Evolutionary conservation across 2,329 filamentous ascomycete genomes (phyloP).

Genomic region (Tothia fuscella): DNA sequence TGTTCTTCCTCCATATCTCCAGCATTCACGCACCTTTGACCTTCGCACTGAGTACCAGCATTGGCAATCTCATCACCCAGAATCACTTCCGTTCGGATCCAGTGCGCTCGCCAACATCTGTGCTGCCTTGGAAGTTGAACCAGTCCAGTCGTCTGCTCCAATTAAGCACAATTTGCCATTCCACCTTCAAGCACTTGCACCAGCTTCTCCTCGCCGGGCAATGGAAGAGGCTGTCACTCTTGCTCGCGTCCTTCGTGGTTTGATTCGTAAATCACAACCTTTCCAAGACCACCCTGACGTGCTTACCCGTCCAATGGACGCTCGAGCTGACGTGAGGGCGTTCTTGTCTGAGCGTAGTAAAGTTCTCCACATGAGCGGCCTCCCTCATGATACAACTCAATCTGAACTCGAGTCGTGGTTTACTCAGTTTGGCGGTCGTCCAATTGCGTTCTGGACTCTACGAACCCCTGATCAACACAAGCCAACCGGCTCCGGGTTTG

Average conservation of each 20-base stretch:
- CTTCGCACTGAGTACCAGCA: slow-evolving; percentile 94
- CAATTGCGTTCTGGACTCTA: slow-evolving; percentile 98
- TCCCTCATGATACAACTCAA: slow-evolving; percentile 96
- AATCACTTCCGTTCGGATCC: slow-evolving; percentile 91
- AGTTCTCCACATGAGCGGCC: slow-evolving; percentile 92
- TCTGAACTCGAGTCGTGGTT: slow-evolving; percentile 99
- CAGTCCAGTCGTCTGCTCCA: slow-evolving; percentile 90
- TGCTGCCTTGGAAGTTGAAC: slow-evolving; percentile 93
- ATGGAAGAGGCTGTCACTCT: slow-evolving; percentile 97
- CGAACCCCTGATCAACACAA: slow-evolving; percentile 98
- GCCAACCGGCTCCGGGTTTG: slow-evolving; percentile 96
- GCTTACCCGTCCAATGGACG: slow-evolving; percentile 89
- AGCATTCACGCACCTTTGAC: slow-evolving; percentile 96
- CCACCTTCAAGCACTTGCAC: slow-evolving; percentile 89
- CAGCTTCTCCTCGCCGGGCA: slow-evolving; percentile 85
- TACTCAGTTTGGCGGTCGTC: slow-evolving; percentile 92
- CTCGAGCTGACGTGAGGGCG: slow-evolving; percentile 86
- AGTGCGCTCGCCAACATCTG: slow-evolving; percentile 96
- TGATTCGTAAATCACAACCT: slow-evolving; percentile 94
- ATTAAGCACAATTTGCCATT: slow-evolving; percentile 99
- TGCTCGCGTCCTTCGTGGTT: slow-evolving; percentile 77
- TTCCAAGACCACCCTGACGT: slow-evolving; percentile 90
- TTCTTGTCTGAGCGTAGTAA: slow-evolving; percentile 96
- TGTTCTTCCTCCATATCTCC: slow-evolving; percentile 88
- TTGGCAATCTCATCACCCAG: slow-evolving; percentile 97